Conservation (phyloP, 1,139 yeast species). For the Saccharomycopsis hybrid region DNA sequence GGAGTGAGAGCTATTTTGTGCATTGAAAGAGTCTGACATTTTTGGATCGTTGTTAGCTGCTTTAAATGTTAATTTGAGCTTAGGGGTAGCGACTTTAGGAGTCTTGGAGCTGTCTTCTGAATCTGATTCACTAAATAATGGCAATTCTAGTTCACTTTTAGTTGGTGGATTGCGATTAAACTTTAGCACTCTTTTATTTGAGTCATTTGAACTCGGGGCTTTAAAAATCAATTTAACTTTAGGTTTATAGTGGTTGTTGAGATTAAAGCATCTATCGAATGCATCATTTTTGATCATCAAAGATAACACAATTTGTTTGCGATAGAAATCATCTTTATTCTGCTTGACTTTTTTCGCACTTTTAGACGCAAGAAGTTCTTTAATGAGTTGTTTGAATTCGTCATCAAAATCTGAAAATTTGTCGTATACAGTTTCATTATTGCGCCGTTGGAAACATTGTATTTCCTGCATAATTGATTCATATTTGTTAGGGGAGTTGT, state of each 20-base stretch:
- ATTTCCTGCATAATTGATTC: too few relatives aligned
- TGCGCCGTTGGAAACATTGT: constrained; percentile 5
- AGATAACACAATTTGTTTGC: constrained; percentile 3
- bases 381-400: constrained; percentile 6
- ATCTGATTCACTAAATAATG: neutral
- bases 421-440: neutral
- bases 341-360: neutral
- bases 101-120: neutral
- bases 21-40: too few relatives aligned
- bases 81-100: constrained; percentile 6
- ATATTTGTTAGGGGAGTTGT: too few relatives aligned
- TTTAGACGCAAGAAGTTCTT: neutral
- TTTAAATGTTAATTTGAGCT: constrained; percentile 9
- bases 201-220: too few relatives aligned
- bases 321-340: neutral
- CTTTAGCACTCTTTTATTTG: too few relatives aligned
- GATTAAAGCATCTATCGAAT: constrained; percentile 9
- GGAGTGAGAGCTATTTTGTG: too few relatives aligned
- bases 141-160: too few relatives aligned
- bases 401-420: constrained; percentile 7
- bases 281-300: constrained; percentile 12
- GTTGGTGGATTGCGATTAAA: too few relatives aligned
- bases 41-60: too few relatives aligned
- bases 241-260: constrained; percentile 4
- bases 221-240: constrained; percentile 10